Conservation (phyloP, 129 eudicot species). For the Chrysanthemum lavandulifolium region DNA sequence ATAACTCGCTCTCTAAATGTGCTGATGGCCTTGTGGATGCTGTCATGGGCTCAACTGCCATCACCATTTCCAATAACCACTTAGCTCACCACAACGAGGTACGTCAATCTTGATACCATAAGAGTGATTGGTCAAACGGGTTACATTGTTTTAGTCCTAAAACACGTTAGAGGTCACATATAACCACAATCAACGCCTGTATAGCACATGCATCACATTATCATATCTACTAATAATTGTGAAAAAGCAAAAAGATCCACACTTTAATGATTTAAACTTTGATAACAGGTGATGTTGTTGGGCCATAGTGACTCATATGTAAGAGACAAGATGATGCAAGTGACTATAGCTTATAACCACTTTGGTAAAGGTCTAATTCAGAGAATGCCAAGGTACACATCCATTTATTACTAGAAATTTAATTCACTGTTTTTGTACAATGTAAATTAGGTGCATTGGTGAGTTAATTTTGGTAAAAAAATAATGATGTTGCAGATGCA, state of each 20-base stretch:
- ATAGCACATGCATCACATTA: neutral
- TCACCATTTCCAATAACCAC: slow-evolving; percentile 86
- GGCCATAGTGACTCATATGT: slow-evolving; percentile 89
- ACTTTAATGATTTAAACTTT: too few species aligned
- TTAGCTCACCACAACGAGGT: slow-evolving; percentile 93
- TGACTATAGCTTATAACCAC: slow-evolving; percentile 88
- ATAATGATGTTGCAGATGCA: slow-evolving; percentile 57
- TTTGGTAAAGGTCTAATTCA: slow-evolving; percentile 92
- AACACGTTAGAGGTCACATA: neutral
- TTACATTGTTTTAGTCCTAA: neutral
- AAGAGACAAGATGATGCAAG: slow-evolving; percentile 93
- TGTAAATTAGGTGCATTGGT: slow-evolving; percentile 8
- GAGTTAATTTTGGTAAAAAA: slow-evolving; percentile 6
- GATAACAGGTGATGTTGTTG: slow-evolving; percentile 80
- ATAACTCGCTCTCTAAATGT: slow-evolving; percentile 81
- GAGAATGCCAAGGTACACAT: slow-evolving; percentile 92
- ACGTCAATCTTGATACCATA: slow-evolving; percentile 2
- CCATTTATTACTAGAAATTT: neutral
- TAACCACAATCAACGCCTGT: neutral
- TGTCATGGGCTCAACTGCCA: slow-evolving; percentile 92
- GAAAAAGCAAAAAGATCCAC: neutral
- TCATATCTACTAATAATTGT: neutral
- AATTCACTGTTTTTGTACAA: slow-evolving; percentile 11
- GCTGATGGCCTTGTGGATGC: slow-evolving; percentile 96
- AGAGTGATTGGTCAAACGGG: neutral